Conservation (phyloP, 2,329 filamentous ascomycete species). For the Coniochaeta ligniaria region DNA sequence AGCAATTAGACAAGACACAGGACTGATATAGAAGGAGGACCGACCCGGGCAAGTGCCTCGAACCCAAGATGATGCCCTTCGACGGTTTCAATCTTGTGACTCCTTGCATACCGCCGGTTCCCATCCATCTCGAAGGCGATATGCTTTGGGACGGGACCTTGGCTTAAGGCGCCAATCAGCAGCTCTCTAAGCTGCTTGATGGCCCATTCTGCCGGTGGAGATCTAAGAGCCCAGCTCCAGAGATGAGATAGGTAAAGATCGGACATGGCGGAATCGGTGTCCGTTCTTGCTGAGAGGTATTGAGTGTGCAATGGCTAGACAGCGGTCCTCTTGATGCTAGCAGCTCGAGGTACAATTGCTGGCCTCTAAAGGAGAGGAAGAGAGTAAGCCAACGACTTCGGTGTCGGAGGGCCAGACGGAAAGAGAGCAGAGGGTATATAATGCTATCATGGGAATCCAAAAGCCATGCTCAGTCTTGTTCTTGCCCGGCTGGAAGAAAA, state of each 20-base stretch:
- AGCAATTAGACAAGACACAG: slow-evolving; percentile 10
- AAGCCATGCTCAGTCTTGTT: not conserved
- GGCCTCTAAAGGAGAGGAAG: not conserved
- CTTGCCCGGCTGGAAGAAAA: not conserved
- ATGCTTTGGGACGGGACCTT: slow-evolving; percentile 89
- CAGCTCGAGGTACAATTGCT: not conserved
- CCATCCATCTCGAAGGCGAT: slow-evolving; percentile 99
- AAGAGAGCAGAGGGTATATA: not conserved
- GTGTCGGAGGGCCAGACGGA: not conserved
- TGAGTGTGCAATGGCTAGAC: too few relatives aligned
- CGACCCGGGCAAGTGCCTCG: slow-evolving; percentile 81
- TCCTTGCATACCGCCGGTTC: slow-evolving; percentile 85
- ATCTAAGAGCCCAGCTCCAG: slow-evolving; percentile 69
- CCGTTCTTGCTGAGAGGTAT: not conserved
- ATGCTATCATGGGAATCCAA: not conserved
- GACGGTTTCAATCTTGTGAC: slow-evolving; percentile 88
- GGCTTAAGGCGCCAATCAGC: slow-evolving; percentile 79
- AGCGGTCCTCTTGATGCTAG: not conserved
- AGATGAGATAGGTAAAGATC: slow-evolving; percentile 43
- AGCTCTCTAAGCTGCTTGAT: slow-evolving; percentile 72
- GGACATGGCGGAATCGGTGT: slow-evolving; percentile 32
- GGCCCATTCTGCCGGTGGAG: slow-evolving; percentile 88
- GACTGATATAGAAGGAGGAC: slow-evolving; percentile 18
- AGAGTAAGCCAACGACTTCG: too few relatives aligned
- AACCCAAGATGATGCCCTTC: slow-evolving; percentile 96